Percentiles rank a stretch among this genome's conserved stretches.
Evolutionary conservation across 2,329 filamentous ascomycete species (phyloP).

Genomic region (Oidium heveae): DNA sequence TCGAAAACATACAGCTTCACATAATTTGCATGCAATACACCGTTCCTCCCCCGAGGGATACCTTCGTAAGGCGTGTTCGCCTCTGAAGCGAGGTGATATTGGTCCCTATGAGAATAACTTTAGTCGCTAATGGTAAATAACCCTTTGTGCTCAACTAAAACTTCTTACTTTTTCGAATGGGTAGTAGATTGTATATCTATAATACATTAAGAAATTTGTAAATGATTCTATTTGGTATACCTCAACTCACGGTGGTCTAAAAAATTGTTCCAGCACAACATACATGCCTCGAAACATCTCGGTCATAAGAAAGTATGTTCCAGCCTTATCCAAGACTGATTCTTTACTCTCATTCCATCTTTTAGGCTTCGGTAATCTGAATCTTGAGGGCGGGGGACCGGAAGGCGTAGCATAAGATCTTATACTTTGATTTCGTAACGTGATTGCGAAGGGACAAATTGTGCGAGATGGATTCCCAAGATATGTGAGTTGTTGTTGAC

Average conservation of each 20-base stretch:
- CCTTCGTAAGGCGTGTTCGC: constrained; percentile 84
- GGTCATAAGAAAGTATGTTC: constrained; percentile 82
- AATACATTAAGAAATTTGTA: constrained; percentile 4
- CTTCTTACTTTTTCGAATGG: constrained; percentile 72
- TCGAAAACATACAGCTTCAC: constrained; percentile 38
- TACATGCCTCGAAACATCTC: constrained; percentile 98
- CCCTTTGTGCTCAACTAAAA: too few relatives aligned
- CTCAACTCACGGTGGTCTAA: constrained; percentile 72
- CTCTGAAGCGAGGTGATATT: constrained; percentile 92
- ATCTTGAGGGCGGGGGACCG: constrained; percentile 56
- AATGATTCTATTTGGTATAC: constrained; percentile 9
- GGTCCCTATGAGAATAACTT: constrained; percentile 33
- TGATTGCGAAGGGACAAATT: not conserved
- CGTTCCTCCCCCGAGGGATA: constrained; percentile 96
- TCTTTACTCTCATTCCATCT: constrained; percentile 65
- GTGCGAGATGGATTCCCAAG: too few relatives aligned
- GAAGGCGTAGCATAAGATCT: constrained; percentile 34
- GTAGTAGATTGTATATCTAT: constrained; percentile 91
- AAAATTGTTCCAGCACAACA: constrained; percentile 90
- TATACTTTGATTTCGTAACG: not conserved
- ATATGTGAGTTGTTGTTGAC: too few relatives aligned
- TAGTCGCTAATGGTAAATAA: too few relatives aligned
- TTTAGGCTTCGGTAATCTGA: constrained; percentile 48
- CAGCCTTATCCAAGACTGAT: constrained; percentile 54
- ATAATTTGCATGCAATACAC: constrained; percentile 98